Evolutionary conservation across 768 basidiomycete species (phyloP), one percentile per base, ranked within the genome.

Genomic region (Mycena albidolilacea): DNA sequence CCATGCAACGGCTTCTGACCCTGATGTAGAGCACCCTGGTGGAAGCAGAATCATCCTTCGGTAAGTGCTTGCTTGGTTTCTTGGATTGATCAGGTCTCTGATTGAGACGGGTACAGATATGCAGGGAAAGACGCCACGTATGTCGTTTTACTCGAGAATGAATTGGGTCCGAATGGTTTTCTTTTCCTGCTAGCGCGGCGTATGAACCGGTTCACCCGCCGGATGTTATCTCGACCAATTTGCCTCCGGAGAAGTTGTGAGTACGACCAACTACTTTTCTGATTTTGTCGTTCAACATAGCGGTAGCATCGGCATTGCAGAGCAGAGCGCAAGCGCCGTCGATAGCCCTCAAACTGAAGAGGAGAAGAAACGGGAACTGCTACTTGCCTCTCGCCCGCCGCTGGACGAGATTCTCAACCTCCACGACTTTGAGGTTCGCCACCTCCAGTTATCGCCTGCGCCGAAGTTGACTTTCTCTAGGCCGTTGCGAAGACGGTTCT

Each of bases 151-250:
- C 72, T 66, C 7, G 64, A 78, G 65, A 70, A 21, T 39, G 74
- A 46, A 70, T 68, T 5, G 67, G 63, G 41, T 44, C 21, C 44
- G 39, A 21, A 35, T 43, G 7, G 14, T 48, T 7, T 60, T 17
- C 12, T 54, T 54, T 39, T 44, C 35, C 38, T n/a, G 17, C 64
- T 48, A 87, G 87, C 9, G 83, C 84, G 70, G 90, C 89, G 78
- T 91, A 91, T 73, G 91, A 91, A 19, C 90, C 90, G 0, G 90
- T 94, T 37, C 93, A 93, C 77, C 92, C 93, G 0, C 91, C 84
- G 57, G 87, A 86, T 78, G 88, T 82, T 72, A 92, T 89, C 75
- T 87, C 84, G 14, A 85, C 84, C 8, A 85, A 92, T 78, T 80
- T 92, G 17, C 89, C 88, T n/a, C 84, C 84, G n/a, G 90, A 93